Evolutionary conservation across 164 flowering plant genomes (phyloP), one percentile per base, ranked within the genome.

Genomic region (Akebia trifoliata): DNA sequence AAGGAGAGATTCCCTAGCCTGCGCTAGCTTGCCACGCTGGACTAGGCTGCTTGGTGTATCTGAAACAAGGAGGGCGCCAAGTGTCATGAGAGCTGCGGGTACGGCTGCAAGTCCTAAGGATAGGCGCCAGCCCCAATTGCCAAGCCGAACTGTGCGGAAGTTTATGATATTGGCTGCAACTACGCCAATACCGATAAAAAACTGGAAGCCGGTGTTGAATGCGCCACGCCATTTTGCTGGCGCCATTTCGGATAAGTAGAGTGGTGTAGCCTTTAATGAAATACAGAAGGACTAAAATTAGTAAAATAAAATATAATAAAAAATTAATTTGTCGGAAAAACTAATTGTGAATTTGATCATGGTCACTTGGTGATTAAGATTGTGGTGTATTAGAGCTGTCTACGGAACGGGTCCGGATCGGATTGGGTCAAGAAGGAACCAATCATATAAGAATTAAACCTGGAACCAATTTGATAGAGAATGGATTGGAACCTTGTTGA

Each of bases 171-270:
- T 82, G 64, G 94, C 69, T 0, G 47, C 57, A 0, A 84, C 71
- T 11, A 82, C 83, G 0, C 94, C 94, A 0, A 78, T 45, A 60
- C 79, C 80, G 5, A 82, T 55, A 71, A 74, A 77, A 60, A 86
- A 70, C 49, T 77, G 78, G 72, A 82, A 84, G 65, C 86, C 82
- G 0, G 71, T 69, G 74, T 66, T 84, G 80, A 84, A 78, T 1
- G 83, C 85, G 5, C 90, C 94, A 0, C 94, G 76, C 81, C 79
- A 81, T 63, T 71, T 75, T 4, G 87, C 55, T 17, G 94, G 94
- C 0, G 94, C 94, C 68, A 80, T 67, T 57, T 86, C 94, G 2
- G 94, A 77, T 21, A 86, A 72, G 61, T 80, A 84, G 0, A 84
- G 62, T 0, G 93, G 93, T 21, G 83, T 62, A 11, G 90, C 84